A percentile compares a stretch with the other conserved stretches of the same genome.
phyloP scores from a whole-genome alignment of 23 red algal genomes.

The Agarophyton chilense region DNA sequence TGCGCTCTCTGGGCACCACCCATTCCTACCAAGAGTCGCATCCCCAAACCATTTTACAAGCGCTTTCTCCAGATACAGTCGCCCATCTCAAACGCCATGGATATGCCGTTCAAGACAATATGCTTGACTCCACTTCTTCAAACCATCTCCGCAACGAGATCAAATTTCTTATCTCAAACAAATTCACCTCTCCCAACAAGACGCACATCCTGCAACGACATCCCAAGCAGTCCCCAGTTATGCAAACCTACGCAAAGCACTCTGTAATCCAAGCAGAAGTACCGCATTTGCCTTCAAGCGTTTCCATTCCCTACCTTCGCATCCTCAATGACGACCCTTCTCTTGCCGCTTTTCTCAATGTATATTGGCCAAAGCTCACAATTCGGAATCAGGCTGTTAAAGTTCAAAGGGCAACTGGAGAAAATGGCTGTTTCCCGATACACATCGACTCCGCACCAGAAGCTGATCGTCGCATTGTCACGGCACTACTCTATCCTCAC shows the following conservation, averaged over 20 bases:
- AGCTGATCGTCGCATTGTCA: conserved; percentile 34
- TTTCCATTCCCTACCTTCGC: neutral
- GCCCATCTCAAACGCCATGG: neutral
- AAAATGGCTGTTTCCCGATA: conserved; percentile 26
- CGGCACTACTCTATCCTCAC: conserved; percentile 47
- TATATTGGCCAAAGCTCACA: conserved; percentile 15
- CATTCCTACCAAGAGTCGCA: neutral
- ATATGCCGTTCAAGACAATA: neutral
- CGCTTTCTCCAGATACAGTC: neutral
- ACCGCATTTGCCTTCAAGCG: conserved; percentile 18
- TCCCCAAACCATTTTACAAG: neutral
- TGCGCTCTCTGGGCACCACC: neutral
- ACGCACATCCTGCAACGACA: neutral
- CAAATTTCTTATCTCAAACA: neutral
- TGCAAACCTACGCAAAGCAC: neutral
- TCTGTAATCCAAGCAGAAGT: neutral
- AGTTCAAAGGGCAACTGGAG: conserved; percentile 16
- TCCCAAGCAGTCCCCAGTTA: neutral
- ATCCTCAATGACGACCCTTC: conserved; percentile 6
- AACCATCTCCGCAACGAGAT: neutral
- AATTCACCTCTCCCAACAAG: neutral
- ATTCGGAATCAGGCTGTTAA: conserved; percentile 41
- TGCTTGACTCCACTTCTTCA: neutral
- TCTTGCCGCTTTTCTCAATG: conserved; percentile 9
- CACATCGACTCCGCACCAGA: conserved; percentile 36